A percentile compares a stretch with the other conserved stretches of the same genome.
phyloP scores from a whole-genome alignment of 140 eudicot genomes.

The Bidens hawaiensis region DNA sequence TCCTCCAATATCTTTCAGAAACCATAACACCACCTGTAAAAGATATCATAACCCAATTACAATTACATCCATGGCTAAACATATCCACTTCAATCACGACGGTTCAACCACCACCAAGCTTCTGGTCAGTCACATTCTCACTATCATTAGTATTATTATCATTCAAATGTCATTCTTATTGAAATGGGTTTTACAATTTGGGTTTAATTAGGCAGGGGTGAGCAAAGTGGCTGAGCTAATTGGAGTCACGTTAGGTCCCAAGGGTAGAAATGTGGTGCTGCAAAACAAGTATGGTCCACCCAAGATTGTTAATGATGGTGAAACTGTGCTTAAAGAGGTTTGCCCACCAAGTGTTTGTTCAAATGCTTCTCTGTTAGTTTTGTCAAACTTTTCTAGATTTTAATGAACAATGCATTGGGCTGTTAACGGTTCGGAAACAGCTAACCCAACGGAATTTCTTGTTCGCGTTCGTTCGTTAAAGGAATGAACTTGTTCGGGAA shows the following conservation, averaged over 20 bases:
- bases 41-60: slow-evolving; percentile 30
- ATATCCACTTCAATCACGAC: slow-evolving; percentile 70
- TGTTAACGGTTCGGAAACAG: too few species aligned
- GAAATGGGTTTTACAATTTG: background rate
- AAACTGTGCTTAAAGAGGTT: slow-evolving; percentile 92
- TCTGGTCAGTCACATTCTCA: slow-evolving; percentile 43
- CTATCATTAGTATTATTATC: too few species aligned
- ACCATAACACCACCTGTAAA: slow-evolving; percentile 13
- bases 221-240: slow-evolving; percentile 70
- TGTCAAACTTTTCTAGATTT: background rate
- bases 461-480: too few species aligned
- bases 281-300: slow-evolving; percentile 94
- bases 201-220: slow-evolving; percentile 80
- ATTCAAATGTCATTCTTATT: background rate
- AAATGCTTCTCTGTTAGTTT: background rate
- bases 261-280: slow-evolving; percentile 91
- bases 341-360: background rate
- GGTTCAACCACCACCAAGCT: slow-evolving; percentile 76
- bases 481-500: too few species aligned
- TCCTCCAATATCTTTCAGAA: slow-evolving; percentile 30
- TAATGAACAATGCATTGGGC: background rate
- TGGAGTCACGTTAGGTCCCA: slow-evolving; percentile 94
- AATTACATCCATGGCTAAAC: slow-evolving; percentile 61
- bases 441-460: too few species aligned
- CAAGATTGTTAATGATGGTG: too few species aligned